These are phyloP conservation scores for Silene coronaria DNA, from an alignment of 179 eudicot genomes.

Conservation along the genomic window DNA sequence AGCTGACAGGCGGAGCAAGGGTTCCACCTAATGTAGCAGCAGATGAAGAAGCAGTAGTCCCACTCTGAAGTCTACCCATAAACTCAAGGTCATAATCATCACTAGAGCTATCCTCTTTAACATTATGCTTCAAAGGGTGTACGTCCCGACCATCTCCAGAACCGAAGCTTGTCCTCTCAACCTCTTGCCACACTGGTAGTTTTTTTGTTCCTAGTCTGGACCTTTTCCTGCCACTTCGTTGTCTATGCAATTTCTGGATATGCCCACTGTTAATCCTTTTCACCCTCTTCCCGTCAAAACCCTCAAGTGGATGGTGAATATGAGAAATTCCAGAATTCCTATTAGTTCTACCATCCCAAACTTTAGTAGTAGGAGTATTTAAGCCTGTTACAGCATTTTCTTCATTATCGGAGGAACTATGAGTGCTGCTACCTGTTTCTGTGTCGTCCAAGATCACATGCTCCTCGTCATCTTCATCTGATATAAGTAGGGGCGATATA, in stretches of 20 bases:
- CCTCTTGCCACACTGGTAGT: slow-evolving; percentile 69
- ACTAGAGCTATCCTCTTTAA: slow-evolving; percentile 62
- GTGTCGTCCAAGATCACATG: slow-evolving; percentile 41
- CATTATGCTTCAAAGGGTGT: slow-evolving; percentile 38
- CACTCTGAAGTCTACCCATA: slow-evolving; percentile 59
- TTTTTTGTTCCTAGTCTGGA: slow-evolving; percentile 53
- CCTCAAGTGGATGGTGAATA: slow-evolving; percentile 91
- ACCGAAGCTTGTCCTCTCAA: slow-evolving; percentile 71
- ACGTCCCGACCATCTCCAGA: slow-evolving; percentile 70
- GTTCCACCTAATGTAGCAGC: slow-evolving; percentile 45
- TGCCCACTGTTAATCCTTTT: slow-evolving; percentile 44
- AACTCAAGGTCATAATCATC: slow-evolving; percentile 73
- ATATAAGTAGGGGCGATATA: slow-evolving; percentile 28
- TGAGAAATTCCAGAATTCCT: slow-evolving; percentile 47
- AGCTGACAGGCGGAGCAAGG: slow-evolving; percentile 34
- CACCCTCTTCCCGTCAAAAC: slow-evolving; percentile 42
- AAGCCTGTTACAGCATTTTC: slow-evolving; percentile 67
- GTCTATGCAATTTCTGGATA: slow-evolving; percentile 36
- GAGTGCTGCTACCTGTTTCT: slow-evolving; percentile 51
- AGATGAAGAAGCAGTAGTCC: slow-evolving; percentile 71
- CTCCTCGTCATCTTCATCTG: slow-evolving; percentile 51
- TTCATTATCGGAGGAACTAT: slow-evolving; percentile 64
- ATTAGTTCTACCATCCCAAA: slow-evolving; percentile 86
- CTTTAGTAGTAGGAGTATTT: slow-evolving; percentile 76
- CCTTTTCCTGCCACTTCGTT: slow-evolving; percentile 52